Base-by-base conservation (phyloP, 352 stramenopile genomes). In the Globisporangium sylvaticum region DNA sequence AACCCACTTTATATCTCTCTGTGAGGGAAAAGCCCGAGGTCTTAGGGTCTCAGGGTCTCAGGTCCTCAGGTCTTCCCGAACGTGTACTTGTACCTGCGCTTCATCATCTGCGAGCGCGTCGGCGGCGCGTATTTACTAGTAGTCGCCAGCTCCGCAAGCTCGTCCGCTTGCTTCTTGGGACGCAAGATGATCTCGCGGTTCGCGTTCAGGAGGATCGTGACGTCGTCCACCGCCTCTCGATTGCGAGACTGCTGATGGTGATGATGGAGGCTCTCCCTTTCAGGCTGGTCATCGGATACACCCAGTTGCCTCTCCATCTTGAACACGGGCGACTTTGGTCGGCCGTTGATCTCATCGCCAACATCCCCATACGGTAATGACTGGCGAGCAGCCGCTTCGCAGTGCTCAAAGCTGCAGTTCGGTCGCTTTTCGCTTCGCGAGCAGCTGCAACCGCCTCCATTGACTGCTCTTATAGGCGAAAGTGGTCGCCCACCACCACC, bases 201-300 rank as follows among this genome's bases (percentile, higher is more conserved):
- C 31, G 71, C 73, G 68, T 90, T 90, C 9, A 90, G 34, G 34
- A 88, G 77, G 34, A 90, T 74, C 42, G 81, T 88, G 22, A 75
- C 70, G 32, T 84, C 72, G n/a, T 75, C 50, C 6, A 29, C 25
- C 29, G 46, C 12, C 29, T 68, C 53, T 15, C 32, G 10, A 32
- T n/a, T 50, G 31, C n/a, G 46, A 46, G 12, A 24, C 39, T 20
- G 22, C 6, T 37, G 31, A 8, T 37, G 31, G 10, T 37, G 31
- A 34, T 34, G 31, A 12, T 37, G 20, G 15, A 14, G 5, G 10
- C 15, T 22, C 22, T 24, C n/a, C 6, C 3, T 18, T 20, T 31
- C 14, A 9, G 2, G 6, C 3, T 52, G 29, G 4, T 37, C 63
- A 1, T 60, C 31, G 14, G 10, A 15, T 15, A 18, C 6, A 20